These are phyloP conservation scores for Mycena sanguinolenta DNA, from an alignment of 768 basidiomycete genomes.

Conservation along the genomic window DNA sequence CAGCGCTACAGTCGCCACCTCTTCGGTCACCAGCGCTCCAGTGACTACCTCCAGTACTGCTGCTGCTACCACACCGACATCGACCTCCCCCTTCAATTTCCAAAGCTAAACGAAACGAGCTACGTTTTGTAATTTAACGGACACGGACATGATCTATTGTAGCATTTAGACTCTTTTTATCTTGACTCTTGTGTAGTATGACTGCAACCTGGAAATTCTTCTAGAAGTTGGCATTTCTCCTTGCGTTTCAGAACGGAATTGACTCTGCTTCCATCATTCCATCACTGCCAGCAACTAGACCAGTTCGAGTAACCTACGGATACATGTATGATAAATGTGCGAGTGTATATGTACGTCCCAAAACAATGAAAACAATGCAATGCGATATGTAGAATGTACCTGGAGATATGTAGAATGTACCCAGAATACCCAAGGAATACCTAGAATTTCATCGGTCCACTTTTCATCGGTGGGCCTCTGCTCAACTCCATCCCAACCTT, in stretches of 20 bases:
- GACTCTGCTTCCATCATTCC: too few relatives aligned
- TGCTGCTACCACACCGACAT: not conserved
- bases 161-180: slow-evolving; percentile 12
- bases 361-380: slow-evolving; percentile 13
- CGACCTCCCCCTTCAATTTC: slow-evolving; percentile 27
- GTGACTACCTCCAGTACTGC: not conserved
- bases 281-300: too few relatives aligned
- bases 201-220: not conserved
- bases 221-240: too few relatives aligned
- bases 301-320: too few relatives aligned
- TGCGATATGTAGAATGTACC: too few relatives aligned
- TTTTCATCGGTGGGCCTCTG: slow-evolving; percentile 66
- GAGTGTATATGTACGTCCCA: not conserved
- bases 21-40: not conserved
- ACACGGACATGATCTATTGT: slow-evolving; percentile 8
- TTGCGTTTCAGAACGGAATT: too few relatives aligned
- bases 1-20: not conserved
- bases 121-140: not conserved
- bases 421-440: not conserved
- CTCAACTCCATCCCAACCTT: slow-evolving; percentile 83
- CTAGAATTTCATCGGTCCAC: slow-evolving; percentile 20
- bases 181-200: slow-evolving; percentile 10
- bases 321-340: not conserved
- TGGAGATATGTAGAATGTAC: too few relatives aligned
- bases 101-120: slow-evolving; percentile 1